Conservation (phyloP, 129 eudicot genomes). For the Pittosporum tobira region DNA sequence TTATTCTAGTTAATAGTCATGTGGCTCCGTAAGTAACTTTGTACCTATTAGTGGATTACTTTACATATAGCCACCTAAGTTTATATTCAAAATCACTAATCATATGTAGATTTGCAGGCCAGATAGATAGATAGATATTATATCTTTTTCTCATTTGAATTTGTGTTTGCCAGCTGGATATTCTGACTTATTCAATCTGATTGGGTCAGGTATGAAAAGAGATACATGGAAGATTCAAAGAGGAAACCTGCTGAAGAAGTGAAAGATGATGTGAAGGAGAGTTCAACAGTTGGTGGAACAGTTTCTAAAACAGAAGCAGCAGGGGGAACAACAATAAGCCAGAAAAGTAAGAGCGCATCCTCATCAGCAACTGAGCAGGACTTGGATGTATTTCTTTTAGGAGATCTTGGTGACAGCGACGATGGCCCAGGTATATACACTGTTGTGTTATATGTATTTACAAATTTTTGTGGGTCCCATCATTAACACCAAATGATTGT, state of each 20-base stretch:
- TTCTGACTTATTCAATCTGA: constrained; percentile 13
- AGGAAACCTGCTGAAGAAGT: constrained; percentile 40
- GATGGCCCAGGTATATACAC: constrained; percentile 90
- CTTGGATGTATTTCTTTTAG: constrained; percentile 90
- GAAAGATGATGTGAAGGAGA: constrained; percentile 33
- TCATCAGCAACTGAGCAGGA: constrained; percentile 73
- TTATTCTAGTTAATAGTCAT: constrained; percentile 77
- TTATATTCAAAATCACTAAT: too few species aligned
- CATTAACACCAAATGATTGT: not conserved
- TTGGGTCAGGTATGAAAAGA: constrained; percentile 63
- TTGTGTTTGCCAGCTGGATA: not conserved
- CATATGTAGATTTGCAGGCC: too few species aligned
- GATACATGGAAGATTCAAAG: constrained; percentile 54
- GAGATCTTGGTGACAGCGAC: constrained; percentile 89
- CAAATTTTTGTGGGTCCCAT: constrained; percentile 1
- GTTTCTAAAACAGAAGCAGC: constrained; percentile 35
- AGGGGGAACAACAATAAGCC: constrained; percentile 25
- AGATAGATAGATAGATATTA: too few species aligned
- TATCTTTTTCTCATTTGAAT: too few species aligned
- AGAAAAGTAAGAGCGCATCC: constrained; percentile 35
- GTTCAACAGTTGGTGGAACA: constrained; percentile 30
- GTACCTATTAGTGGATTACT: not conserved
- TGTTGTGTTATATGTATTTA: not conserved
- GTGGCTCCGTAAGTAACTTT: constrained; percentile 66
- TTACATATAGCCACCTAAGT: constrained; percentile 8